Conservation (phyloP, 306 rosid genomes). For the Quercus dentata region DNA sequence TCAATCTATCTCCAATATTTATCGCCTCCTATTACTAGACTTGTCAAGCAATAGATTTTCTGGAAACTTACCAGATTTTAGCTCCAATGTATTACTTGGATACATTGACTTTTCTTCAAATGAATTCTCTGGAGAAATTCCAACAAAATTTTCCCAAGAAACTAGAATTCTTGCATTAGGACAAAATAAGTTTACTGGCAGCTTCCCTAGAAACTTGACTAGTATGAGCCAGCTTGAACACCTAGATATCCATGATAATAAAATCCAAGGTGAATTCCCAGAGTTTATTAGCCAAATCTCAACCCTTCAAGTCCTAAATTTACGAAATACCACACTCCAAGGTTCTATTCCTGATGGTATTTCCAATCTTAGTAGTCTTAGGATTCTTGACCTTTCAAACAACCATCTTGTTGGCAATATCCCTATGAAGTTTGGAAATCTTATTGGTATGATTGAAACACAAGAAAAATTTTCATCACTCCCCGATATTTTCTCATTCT, state of each 20-base stretch:
- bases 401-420: conserved; percentile 15
- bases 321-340: no score
- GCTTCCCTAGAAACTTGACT: conserved; percentile 24
- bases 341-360: no score
- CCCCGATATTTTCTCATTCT: neutral
- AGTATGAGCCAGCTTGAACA: conserved; percentile 12
- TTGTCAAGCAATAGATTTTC: conserved; percentile 26
- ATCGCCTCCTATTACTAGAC: conserved; percentile 29
- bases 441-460: conserved; percentile 19
- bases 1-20: conserved; percentile 20
- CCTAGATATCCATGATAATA: conserved; percentile 29
- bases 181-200: neutral
- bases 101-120: conserved; percentile 28
- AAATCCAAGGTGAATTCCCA: neutral
- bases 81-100: conserved; percentile 4
- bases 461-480: neutral
- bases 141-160: conserved; percentile 17
- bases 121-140: conserved; percentile 25
- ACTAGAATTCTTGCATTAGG: conserved; percentile 14
- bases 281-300: neutral
- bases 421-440: neutral
- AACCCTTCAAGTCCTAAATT: neutral
- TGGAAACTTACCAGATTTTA: conserved; percentile 16
- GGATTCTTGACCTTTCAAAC: conserved; percentile 24
- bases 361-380: conserved; percentile 12